Percentiles rank a stretch among this genome's conserved stretches.
Conservation (phyloP, 2,329 filamentous ascomycete genomes). For the Aspergillus sp. region DNA sequence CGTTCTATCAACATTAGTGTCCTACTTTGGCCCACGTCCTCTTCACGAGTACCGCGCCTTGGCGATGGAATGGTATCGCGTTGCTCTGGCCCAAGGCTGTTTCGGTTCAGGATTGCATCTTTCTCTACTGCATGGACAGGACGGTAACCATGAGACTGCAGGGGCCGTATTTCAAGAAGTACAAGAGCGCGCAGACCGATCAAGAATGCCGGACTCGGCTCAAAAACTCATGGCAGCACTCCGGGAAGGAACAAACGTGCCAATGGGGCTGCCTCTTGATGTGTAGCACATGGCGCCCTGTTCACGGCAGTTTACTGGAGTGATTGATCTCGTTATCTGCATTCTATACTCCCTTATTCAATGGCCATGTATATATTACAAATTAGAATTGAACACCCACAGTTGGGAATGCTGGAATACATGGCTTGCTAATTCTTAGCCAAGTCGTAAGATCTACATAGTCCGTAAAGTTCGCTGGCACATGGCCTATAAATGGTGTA, state of each 20-base stretch:
- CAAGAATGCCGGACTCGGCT: neutral
- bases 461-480: no score
- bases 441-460: neutral
- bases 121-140: constrained; percentile 30
- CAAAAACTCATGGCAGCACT: neutral
- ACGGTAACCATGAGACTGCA: constrained; percentile 14
- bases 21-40: constrained; percentile 19
- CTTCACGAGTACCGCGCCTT: constrained; percentile 26
- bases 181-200: constrained; percentile 1
- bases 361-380: no score
- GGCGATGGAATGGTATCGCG: constrained; percentile 37
- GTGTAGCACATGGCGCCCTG: neutral
- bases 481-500: neutral
- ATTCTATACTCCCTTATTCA: no score
- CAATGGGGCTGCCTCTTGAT: neutral
- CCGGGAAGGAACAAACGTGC: neutral
- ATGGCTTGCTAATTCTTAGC: neutral
- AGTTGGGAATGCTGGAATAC: neutral
- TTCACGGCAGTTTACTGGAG: no score
- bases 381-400: neutral
- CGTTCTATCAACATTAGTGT: neutral
- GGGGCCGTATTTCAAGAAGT: constrained; percentile 14
- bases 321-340: no score
- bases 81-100: constrained; percentile 24
- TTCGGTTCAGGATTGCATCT: constrained; percentile 26